Evolutionary conservation across 257 asterid species (phyloP).

Genomic region (Voacanga thouarsii): DNA sequence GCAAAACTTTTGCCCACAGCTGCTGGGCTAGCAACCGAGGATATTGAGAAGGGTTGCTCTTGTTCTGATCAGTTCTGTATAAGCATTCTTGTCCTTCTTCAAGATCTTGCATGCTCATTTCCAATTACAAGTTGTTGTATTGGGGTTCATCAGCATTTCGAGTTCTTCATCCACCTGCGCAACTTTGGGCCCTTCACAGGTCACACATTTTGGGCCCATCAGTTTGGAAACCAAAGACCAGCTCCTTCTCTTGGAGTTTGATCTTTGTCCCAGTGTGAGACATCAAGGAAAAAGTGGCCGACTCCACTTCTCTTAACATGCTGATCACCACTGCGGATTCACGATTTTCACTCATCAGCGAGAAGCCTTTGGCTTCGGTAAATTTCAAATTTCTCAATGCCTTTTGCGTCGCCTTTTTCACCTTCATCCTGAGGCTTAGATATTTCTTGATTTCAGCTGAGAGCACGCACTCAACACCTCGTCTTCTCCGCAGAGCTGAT

Average conservation of each 20-base stretch:
- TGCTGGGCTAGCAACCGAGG: slow-evolving; percentile 26
- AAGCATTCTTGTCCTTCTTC: slow-evolving; percentile 34
- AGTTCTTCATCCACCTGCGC: slow-evolving; percentile 27
- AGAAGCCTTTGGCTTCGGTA: slow-evolving; percentile 6
- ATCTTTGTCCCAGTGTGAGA: slow-evolving; percentile 14
- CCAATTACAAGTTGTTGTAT: slow-evolving; percentile 21
- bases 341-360: background rate
- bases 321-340: slow-evolving; percentile 28
- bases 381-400: slow-evolving; percentile 22
- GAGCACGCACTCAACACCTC: background rate
- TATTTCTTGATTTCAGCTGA: slow-evolving; percentile 14
- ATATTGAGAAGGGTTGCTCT: slow-evolving; percentile 41
- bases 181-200: slow-evolving; percentile 23
- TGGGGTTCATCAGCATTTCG: slow-evolving; percentile 1
- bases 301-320: slow-evolving; percentile 29
- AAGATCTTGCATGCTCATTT: slow-evolving; percentile 26
- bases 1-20: slow-evolving; percentile 19
- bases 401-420: slow-evolving; percentile 34
- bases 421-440: slow-evolving; percentile 18
- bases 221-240: slow-evolving; percentile 38
- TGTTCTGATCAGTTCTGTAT: slow-evolving; percentile 36
- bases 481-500: slow-evolving; percentile 35
- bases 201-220: slow-evolving; percentile 21
- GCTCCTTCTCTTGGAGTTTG: slow-evolving; percentile 24
- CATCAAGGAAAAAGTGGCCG: slow-evolving; percentile 26